Evolutionary conservation across 2,329 filamentous ascomycete species (phyloP), one percentile per base, ranked within the genome.

Genomic region (Plenodomus lindquistii): DNA sequence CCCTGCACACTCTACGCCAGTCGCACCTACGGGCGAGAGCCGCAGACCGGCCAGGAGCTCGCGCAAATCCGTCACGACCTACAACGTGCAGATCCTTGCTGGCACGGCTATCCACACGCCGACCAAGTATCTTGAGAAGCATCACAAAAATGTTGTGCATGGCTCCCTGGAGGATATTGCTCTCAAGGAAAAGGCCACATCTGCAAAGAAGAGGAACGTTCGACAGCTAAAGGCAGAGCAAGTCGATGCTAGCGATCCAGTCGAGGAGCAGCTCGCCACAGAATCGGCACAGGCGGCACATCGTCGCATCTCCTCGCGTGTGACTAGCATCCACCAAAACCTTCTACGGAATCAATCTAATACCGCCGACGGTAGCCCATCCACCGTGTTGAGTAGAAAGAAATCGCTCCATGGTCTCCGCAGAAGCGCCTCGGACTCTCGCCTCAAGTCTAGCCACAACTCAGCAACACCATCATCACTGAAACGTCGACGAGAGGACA

Each of bases 61-160:
- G 59, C 82, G 85, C 62, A 74, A 78, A 31, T 79, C 77, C 44
- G 75, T 83, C 16, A 79, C 82, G 11, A 81, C 85, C 15, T 90
- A 90, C 73, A 90, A 90, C 60, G 73, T 87, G 15, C 78, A 83
- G 55, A 79, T 82, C 59, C 76, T 88, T 42, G 80, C 79, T 48
- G 85, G 85, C 57, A 87, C 83, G 40, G 79, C 80, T 21, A 77
- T 80, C 37, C 84, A 87, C 57, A 84, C 79, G 74, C 72, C 78
- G 73, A 70, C 66, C 29, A 72, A 73, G 36, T 73, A 73, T 48
- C 57, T 73, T 22, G 62, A 73, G 47, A 69, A 69, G 46, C 69
- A 72, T 35, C 69, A 69, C 54, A 65, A 66, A 46, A 72, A 66
- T 48, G 68, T 72, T 15, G 47, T 71, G 37, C 68, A 70, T 46